phyloP scores from a whole-genome alignment of 2,329 filamentous ascomycete species.

The Aquanectria penicillioides region DNA sequence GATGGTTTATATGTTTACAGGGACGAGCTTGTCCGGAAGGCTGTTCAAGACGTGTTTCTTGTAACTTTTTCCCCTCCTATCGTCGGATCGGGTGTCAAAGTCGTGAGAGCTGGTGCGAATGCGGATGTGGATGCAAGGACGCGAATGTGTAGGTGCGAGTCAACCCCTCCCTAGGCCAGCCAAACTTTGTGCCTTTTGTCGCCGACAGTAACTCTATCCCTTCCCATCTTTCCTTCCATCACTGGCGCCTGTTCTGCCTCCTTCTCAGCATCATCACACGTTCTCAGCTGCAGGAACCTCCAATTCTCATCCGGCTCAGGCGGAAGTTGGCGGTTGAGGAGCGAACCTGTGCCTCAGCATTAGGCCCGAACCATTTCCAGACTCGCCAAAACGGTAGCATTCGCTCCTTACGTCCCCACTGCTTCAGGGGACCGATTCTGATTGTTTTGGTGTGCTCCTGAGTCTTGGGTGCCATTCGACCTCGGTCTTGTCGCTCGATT shows the following conservation, averaged over 20 bases:
- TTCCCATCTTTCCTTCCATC: not conserved
- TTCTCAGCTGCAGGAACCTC: no score
- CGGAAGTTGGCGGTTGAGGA: not conserved
- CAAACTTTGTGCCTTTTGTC: not conserved
- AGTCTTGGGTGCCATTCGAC: constrained; percentile 13
- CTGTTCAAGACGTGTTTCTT: no score
- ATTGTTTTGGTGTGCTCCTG: constrained; percentile 5
- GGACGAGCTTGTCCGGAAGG: no score
- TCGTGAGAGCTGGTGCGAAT: not conserved
- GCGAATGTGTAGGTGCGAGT: constrained; percentile 12
- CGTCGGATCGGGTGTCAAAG: not conserved
- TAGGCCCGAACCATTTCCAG: not conserved
- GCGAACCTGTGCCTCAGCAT: not conserved
- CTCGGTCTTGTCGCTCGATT: constrained; percentile 12
- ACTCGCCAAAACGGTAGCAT: constrained; percentile 12
- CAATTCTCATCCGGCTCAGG: not conserved
- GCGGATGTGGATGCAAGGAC: constrained; percentile 4
- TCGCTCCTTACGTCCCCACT: constrained; percentile 9
- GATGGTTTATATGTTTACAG: no score
- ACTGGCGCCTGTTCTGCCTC: no score
- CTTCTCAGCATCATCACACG: no score
- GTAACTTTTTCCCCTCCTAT: not conserved
- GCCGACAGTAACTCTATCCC: not conserved
- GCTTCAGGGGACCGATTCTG: constrained; percentile 9
- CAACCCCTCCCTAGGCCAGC: constrained; percentile 15